Conservation (phyloP, 2,329 filamentous ascomycete species). For the Aspergillus fumigatiaffinis region DNA sequence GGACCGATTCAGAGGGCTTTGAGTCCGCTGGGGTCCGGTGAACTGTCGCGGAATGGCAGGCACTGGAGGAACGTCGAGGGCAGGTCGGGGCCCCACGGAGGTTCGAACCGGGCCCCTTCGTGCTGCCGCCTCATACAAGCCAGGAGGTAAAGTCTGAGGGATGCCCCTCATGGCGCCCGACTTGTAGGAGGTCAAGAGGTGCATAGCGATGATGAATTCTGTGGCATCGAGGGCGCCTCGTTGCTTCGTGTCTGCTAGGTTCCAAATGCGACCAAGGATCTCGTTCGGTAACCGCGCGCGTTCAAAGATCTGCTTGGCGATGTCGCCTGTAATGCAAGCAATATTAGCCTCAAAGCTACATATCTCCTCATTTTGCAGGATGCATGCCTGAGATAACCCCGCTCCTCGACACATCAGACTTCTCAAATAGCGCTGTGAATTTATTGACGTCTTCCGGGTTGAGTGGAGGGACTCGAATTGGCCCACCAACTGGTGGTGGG, state of each 20-base stretch:
- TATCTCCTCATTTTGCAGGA: not conserved
- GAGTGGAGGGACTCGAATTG: slow-evolving; percentile 83
- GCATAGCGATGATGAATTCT: slow-evolving; percentile 98
- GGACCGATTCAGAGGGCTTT: slow-evolving; percentile 53
- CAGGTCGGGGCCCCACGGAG: slow-evolving; percentile 52
- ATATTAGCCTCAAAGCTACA: slow-evolving; percentile 9
- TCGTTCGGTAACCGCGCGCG: slow-evolving; percentile 87
- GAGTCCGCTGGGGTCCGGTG: slow-evolving; percentile 57
- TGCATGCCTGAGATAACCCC: slow-evolving; percentile 65
- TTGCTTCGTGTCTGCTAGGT: slow-evolving; percentile 88
- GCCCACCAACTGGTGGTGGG: slow-evolving; percentile 47
- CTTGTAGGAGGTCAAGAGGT: slow-evolving; percentile 88
- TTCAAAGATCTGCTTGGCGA: slow-evolving; percentile 92
- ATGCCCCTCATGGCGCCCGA: slow-evolving; percentile 73
- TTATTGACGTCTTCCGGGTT: slow-evolving; percentile 84
- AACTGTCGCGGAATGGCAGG: slow-evolving; percentile 78
- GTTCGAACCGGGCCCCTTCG: slow-evolving; percentile 55
- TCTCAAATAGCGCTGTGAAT: slow-evolving; percentile 86
- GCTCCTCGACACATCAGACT: slow-evolving; percentile 68
- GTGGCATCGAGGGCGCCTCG: slow-evolving; percentile 79
- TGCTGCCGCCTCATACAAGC: slow-evolving; percentile 84
- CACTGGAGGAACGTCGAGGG: slow-evolving; percentile 50
- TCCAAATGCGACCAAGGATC: slow-evolving; percentile 91
- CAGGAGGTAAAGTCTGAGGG: slow-evolving; percentile 75
- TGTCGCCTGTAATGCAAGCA: slow-evolving; percentile 56